phyloP scores from a whole-genome alignment of 129 eudicot species.

The Chrysanthemum lavandulifolium region DNA sequence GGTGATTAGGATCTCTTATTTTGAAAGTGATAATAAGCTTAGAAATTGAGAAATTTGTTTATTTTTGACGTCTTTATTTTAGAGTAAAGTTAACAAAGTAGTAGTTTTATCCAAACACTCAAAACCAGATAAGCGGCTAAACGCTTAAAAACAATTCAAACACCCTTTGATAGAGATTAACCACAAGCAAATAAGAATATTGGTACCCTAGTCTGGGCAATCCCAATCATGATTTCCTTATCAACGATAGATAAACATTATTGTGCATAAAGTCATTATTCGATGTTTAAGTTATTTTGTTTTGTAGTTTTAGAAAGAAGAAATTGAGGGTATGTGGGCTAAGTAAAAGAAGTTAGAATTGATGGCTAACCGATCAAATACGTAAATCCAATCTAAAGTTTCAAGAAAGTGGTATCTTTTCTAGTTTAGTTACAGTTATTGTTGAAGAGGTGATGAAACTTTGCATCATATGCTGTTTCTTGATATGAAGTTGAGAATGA shows the following conservation, averaged over 20 bases:
- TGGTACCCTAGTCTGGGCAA: too few species aligned
- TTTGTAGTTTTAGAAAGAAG: conserved; percentile 6
- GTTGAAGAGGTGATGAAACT: background rate
- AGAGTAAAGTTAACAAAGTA: too few species aligned
- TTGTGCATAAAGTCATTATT: background rate
- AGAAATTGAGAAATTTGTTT: too few species aligned
- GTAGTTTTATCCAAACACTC: too few species aligned
- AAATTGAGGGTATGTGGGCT: conserved; percentile 13
- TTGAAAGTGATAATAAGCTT: too few species aligned
- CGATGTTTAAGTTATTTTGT: background rate
- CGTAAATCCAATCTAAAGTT: background rate
- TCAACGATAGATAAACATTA: background rate
- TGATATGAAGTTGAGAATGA: conserved; percentile 21
- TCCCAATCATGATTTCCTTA: too few species aligned
- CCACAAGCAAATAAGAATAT: too few species aligned
- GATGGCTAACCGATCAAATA: conserved; percentile 22
- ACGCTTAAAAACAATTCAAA: too few species aligned
- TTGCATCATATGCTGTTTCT: conserved; percentile 33
- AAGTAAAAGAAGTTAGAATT: conserved; percentile 22
- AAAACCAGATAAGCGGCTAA: too few species aligned
- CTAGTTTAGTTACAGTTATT: conserved; percentile 19
- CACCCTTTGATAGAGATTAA: too few species aligned
- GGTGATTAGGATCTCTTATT: too few species aligned
- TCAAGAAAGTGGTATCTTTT: conserved; percentile 19
- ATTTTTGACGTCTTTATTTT: too few species aligned